phyloP scores from a whole-genome alignment of 495 filamentous ascomycete species.

The Melanomma pulvis-pyrius region DNA sequence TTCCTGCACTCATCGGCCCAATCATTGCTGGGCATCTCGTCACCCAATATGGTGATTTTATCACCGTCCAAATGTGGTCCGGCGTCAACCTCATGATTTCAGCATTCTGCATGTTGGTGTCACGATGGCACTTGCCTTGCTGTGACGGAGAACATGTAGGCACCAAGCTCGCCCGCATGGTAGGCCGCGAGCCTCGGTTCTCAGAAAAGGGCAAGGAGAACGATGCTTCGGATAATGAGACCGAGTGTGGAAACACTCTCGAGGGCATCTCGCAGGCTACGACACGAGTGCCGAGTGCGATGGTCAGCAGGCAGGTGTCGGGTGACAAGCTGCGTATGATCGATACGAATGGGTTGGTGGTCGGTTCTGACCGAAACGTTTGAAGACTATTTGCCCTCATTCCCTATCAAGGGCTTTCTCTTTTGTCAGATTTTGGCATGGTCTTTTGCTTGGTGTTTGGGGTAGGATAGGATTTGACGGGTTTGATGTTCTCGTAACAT shows the following conservation, averaged over 20 bases:
- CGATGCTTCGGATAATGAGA: conserved; percentile 2
- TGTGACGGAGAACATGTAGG: conserved; percentile 17
- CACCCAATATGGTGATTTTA: conserved; percentile 29
- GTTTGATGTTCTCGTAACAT: too few species aligned
- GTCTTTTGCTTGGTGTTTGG: too few species aligned
- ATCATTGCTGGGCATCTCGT: conserved; percentile 48
- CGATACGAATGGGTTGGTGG: background rate
- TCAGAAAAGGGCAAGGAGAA: background rate
- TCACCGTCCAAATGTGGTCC: conserved; percentile 44
- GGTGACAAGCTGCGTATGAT: background rate
- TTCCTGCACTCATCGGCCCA: conserved; percentile 47
- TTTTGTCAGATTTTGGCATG: background rate
- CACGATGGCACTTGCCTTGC: conserved; percentile 26
- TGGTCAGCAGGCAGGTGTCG: background rate
- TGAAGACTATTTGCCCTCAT: too few species aligned
- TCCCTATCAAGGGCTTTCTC: too few species aligned
- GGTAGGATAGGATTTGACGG: too few species aligned
- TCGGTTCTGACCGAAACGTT: background rate
- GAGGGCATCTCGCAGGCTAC: conserved; percentile 12
- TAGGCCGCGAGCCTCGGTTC: background rate
- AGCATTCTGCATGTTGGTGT: conserved; percentile 39
- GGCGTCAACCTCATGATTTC: conserved; percentile 38
- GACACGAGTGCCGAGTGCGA: conserved; percentile 13
- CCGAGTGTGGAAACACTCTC: background rate
- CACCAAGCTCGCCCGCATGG: conserved; percentile 2